These are phyloP conservation scores for Gossypium anomalum DNA, from an alignment of 345 rosid genomes.

Conservation along the genomic window DNA sequence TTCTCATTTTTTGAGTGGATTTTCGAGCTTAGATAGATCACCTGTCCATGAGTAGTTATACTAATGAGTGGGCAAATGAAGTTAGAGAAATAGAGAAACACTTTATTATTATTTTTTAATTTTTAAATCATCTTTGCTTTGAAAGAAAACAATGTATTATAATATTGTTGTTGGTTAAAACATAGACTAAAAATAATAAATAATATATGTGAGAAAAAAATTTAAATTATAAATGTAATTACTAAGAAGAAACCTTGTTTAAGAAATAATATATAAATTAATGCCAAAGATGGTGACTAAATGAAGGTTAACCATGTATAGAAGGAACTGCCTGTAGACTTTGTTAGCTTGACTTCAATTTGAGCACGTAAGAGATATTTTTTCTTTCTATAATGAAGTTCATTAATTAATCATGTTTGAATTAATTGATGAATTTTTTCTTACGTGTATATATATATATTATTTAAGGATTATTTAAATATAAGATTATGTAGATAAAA, in stretches of 20 bases:
- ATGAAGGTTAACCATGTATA: not conserved
- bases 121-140: not conserved
- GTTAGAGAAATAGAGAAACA: not conserved
- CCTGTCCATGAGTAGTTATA: no score
- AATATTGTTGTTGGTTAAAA: not conserved
- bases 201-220: not conserved
- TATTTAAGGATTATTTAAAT: not conserved
- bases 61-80: not conserved
- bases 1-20: no score
- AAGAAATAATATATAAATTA: not conserved
- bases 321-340: conserved; percentile 1
- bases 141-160: not conserved
- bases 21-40: no score
- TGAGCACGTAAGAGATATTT: not conserved
- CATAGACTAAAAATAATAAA: not conserved
- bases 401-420: not conserved
- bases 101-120: not conserved
- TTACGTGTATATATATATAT: not conserved
- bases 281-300: not conserved
- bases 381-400: not conserved
- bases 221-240: not conserved
- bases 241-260: not conserved
- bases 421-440: not conserved
- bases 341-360: not conserved
- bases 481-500: no score